Evolutionary conservation across 164 flowering plant genomes (phyloP), one percentile per base, ranked within the genome.

Genomic region (Vitis rotundifolia): DNA sequence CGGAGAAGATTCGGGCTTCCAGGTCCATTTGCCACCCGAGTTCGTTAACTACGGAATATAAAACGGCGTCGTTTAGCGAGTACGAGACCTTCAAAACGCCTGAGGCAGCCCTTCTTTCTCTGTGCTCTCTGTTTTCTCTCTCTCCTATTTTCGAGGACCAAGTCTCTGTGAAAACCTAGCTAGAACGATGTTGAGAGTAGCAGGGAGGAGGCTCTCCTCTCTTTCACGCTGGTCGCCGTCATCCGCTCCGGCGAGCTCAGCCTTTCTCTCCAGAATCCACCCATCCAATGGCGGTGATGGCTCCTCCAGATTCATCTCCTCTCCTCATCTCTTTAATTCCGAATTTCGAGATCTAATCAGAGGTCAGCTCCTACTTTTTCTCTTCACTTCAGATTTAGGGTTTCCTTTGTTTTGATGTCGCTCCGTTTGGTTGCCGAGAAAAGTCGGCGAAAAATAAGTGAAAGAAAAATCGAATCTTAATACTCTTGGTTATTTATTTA

Each of bases 191-290:
- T 71, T 89, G 80, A 76, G 91, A 73, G 74, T 84, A 29, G 86
- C 88, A 11, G 89, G 87, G 71, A 87, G 84, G 80, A 87, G 91
- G 81, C 70, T 87, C 29, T 78, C 88, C 26, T 83, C 83, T 74
- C 76, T 80, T 10, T 73, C 86, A 52, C 80, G 86, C 85, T 69
- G 84, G 67, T 63, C 83, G 13, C 66, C 69, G 60, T 37, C 44
- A 5, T 37, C 44, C 7, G 44, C 44, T 37, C 81, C 67, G 69
- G 29, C 88, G 9, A 48, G 82, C 26, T 62, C 87, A 8, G 63
- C 81, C 50, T 4, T 75, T 57, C 28, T 73, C 58, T 70, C 81
- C 14, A 73, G 64, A 22, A 78, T 62, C 57, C 58, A 37, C 5
- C 56, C 51, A 5, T n/a, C 60, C 70, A 5, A 48, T 73, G 61